Conservation (phyloP, 352 stramenopile species). For the Pilasporangium apinafurcum region DNA sequence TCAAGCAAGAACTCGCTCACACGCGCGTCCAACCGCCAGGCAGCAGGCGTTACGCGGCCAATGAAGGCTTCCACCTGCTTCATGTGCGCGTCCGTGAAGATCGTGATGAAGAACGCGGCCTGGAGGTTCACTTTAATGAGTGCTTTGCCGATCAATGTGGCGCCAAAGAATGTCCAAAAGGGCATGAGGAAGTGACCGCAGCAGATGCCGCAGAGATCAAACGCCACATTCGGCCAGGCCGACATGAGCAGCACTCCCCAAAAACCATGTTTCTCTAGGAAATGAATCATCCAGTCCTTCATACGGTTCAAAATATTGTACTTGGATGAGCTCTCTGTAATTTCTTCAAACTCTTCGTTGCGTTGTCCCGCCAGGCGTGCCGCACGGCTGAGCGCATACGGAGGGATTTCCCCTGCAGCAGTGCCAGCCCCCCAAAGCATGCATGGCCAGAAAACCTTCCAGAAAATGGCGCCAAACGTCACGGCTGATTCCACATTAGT, state of each 20-base stretch:
- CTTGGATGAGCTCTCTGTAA: constrained; percentile 71
- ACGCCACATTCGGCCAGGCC: constrained; percentile 93
- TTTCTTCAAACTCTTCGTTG: constrained; percentile 89
- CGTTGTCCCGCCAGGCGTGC: constrained; percentile 77
- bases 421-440: constrained; percentile 93
- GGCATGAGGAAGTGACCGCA: constrained; percentile 93
- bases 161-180: constrained; percentile 94
- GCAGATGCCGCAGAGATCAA: constrained; percentile 93
- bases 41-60: constrained; percentile 54
- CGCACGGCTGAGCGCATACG: constrained; percentile 89
- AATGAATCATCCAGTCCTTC: constrained; percentile 92
- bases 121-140: constrained; percentile 91
- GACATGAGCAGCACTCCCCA: constrained; percentile 92
- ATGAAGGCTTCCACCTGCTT: constrained; percentile 85
- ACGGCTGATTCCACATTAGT: constrained; percentile 35
- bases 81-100: constrained; percentile 84
- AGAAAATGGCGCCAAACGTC: constrained; percentile 86
- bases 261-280: constrained; percentile 90
- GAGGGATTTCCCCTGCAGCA: constrained; percentile 91
- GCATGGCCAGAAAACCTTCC: constrained; percentile 85
- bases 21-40: constrained; percentile 70
- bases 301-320: constrained; percentile 88
- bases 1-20: constrained; percentile 85
- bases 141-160: constrained; percentile 91
- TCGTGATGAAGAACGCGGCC: constrained; percentile 88